Base-by-base conservation (phyloP, 805 yeast genomes). In the Kluyveromyces siamensis region DNA sequence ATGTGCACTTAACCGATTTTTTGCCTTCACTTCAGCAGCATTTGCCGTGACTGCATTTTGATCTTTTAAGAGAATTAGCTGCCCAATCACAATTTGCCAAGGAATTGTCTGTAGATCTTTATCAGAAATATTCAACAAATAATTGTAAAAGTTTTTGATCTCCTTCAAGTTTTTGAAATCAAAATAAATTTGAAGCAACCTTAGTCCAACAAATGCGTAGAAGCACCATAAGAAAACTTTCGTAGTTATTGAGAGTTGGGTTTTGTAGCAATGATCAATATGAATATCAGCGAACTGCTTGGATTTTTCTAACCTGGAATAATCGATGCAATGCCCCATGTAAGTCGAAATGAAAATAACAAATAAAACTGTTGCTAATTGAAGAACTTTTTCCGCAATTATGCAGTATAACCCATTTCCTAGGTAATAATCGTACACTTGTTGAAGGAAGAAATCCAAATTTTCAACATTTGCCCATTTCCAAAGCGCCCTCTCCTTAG, bases 401-500 rank as follows among this genome's bases (percentile, higher is more conserved):
- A 91, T 87, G 61, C 95, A 87, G 44, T 75, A 73, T 50, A 83
- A 75, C 0, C 99, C 99, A 61, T 83, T 87, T 2, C 95, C 95
- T 27, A 84, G 70, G 63, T 86, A 93, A 62, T 89, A 93, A 45
- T 75, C 74, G 66, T 93, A 93, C 10, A 90, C 77, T 56, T 91
- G 95, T 47, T 80, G 80, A 17, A 93, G 71, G 58, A 91, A 93
- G 42, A 80, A 76, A 68, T 93, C 99, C 63, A 93, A 74, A 64
- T 93, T 93, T 55, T 86, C 87, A 21, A 93, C 87, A 59, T 93
- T 93, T 1, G 98, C 96, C 98, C 99, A 93, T 51, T 87, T 76
- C 88, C 97, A 93, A 16, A 86, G 70, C 0, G 98, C 96, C 44
- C 88, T 71, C 60, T 90, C 96, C 50, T 72, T 72, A 1, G 86